Evolutionary conservation across 129 eudicot species (phyloP), one percentile per base, ranked within the genome.

Genomic region (Apium graveolens): DNA sequence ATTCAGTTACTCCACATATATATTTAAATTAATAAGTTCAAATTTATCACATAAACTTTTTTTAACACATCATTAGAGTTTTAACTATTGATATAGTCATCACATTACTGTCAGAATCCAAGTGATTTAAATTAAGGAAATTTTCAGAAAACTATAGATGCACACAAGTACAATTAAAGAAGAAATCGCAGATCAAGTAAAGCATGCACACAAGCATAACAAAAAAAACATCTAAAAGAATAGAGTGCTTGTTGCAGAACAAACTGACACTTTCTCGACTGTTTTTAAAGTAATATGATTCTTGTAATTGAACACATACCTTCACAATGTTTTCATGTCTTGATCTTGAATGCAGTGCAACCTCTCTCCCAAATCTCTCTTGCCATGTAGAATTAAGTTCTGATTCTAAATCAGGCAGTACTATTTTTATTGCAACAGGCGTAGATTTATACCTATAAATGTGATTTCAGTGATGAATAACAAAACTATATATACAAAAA

Each of bases 251-350:
- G 48, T 70, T 70, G 48, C 75, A 70, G 24, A 48, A 32, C 41
- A 12, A 75, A 32, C 55, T 48, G 32, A 45, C 78, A 14, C 29
- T 34, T 16, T 32, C 35, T 27, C 4, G 3, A 68, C 42, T 68
- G 43, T 35, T 11, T n/a, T 62, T 62, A 62, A 26, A 8, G 0
- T 6, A 17, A 7, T n/a, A 68, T 29, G 41, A 34, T 17, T 32
- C 62, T 26, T 41, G 35, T 51, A 38, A 24, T 69, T 38, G n/a
- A 42, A 43, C 18, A 29, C 76, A 38, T 83, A 86, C 89, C 89
- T 83, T 79, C 51, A 86, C 87, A 78, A 86, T 81, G 38, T 83
- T 83, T 8, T 78, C 87, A 75, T 86, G 89, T n/a, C 66, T 78
- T n/a, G 81, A 78, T 57, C 71, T 80, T 32, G 87, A 77, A 46